Evolutionary conservation across 371 early-diverging fungal genomes (phyloP).

Genomic region (Rhizomucor pusillus): DNA sequence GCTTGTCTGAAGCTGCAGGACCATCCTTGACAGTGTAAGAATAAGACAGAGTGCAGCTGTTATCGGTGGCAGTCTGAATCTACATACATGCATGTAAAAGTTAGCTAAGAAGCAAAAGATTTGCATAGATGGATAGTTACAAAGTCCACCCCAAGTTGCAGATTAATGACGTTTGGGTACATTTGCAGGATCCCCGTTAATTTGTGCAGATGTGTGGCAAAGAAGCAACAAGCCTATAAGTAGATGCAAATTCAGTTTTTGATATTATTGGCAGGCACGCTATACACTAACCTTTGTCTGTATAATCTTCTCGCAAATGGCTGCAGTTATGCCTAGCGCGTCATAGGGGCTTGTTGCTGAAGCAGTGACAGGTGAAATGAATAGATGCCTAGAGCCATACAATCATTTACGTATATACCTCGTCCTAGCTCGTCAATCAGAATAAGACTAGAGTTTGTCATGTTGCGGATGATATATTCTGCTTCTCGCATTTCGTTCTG

Average conservation of each 20-base stretch:
- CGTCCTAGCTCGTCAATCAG: constrained; percentile 97
- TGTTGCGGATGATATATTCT: constrained; percentile 77
- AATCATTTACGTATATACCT: constrained; percentile 64
- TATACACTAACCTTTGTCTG: constrained; percentile 36
- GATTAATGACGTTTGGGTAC: constrained; percentile 66
- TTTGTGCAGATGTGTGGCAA: constrained; percentile 74
- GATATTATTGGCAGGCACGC: too few relatives aligned
- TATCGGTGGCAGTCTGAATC: constrained; percentile 8
- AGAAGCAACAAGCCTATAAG: constrained; percentile 58
- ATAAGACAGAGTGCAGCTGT: constrained; percentile 33
- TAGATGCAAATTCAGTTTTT: neutral
- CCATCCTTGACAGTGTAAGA: constrained; percentile 51
- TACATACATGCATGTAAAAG: constrained; percentile 1
- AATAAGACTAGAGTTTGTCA: constrained; percentile 69
- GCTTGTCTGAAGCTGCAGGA: constrained; percentile 20
- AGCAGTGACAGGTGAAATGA: too few relatives aligned
- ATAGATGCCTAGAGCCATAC: too few relatives aligned
- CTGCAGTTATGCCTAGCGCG: constrained; percentile 80
- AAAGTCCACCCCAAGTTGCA: constrained; percentile 60
- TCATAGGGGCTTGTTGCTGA: constrained; percentile 74
- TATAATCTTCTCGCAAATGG: constrained; percentile 76
- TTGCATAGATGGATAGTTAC: neutral
- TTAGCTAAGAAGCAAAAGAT: neutral
- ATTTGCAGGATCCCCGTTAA: constrained; percentile 45
- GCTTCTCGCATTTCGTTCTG: constrained; percentile 92